A percentile compares a stretch with the other conserved stretches of the same genome.
Evolutionary conservation across 169 alveolate species (phyloP).

Genomic region (Plasmodium cynomolgi): DNA sequence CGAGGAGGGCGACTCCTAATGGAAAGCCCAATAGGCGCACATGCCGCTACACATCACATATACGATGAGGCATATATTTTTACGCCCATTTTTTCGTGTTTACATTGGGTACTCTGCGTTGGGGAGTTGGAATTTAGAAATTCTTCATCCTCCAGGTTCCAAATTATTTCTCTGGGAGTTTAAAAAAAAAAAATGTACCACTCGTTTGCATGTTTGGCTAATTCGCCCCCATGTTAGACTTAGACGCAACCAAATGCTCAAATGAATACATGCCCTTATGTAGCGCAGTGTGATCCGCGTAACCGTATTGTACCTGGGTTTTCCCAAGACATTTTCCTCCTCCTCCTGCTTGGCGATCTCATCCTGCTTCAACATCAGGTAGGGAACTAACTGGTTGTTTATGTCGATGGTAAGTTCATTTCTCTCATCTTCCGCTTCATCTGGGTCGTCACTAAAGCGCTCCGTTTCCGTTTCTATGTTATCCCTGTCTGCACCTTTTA

Average conservation of each 20-base stretch:
- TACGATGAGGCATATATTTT: background rate
- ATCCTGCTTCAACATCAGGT: conserved; percentile 39
- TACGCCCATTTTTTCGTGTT: background rate
- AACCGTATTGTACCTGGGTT: background rate
- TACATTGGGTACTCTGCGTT: conserved; percentile 51
- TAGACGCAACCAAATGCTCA: background rate
- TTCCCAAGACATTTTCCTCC: conserved; percentile 13
- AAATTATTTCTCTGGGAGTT: conserved; percentile 39
- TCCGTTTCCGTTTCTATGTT: background rate
- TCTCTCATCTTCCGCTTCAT: conserved; percentile 3
- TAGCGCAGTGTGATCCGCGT: background rate
- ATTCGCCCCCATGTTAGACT: background rate
- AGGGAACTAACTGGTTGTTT: conserved; percentile 60
- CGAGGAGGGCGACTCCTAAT: background rate
- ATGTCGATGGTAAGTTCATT: conserved; percentile 50
- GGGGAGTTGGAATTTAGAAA: conserved; percentile 68
- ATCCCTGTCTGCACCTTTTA: background rate
- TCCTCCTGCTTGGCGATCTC: conserved; percentile 21
- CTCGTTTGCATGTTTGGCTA: background rate
- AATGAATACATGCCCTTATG: background rate
- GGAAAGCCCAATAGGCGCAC: background rate
- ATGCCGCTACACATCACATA: background rate
- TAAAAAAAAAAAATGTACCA: background rate
- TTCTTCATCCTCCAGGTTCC: conserved; percentile 73
- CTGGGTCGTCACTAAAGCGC: background rate